Percentiles rank a stretch among this genome's conserved stretches.
Conservation (phyloP, 1,284 basidiomycete genomes). For the Irpex rosettiformis region DNA sequence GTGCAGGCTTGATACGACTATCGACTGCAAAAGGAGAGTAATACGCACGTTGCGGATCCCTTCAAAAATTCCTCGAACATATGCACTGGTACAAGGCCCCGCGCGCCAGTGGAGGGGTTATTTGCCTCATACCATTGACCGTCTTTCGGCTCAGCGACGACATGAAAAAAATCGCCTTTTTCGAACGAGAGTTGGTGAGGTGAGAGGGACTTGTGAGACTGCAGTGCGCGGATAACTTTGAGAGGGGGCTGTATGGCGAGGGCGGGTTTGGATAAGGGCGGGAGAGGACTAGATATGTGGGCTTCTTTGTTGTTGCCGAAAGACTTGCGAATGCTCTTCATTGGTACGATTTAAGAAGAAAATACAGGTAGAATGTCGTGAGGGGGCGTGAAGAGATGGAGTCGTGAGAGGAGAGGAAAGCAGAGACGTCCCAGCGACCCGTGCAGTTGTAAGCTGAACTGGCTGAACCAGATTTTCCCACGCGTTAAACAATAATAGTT, state of each 20-base stretch:
- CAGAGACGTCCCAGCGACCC: slow-evolving; percentile 3
- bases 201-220: slow-evolving; percentile 65
- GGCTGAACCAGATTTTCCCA: not conserved
- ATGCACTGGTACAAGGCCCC: slow-evolving; percentile 85
- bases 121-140: slow-evolving; percentile 81
- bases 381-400: slow-evolving; percentile 26
- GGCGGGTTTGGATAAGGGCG: slow-evolving; percentile 60
- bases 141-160: slow-evolving; percentile 66
- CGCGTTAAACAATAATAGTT: slow-evolving; percentile 3
- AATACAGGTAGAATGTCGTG: slow-evolving; percentile 28
- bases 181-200: slow-evolving; percentile 90
- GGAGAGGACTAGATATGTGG: slow-evolving; percentile 68
- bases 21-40: not conserved
- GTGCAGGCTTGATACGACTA: not conserved
- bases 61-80: slow-evolving; percentile 90
- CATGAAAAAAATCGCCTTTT: slow-evolving; percentile 98
- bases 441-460: slow-evolving; percentile 8
- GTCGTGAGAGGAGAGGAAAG: slow-evolving; percentile 10
- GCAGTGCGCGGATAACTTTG: slow-evolving; percentile 90
- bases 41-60: slow-evolving; percentile 57
- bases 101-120: slow-evolving; percentile 88
- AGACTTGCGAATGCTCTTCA: slow-evolving; percentile 88
- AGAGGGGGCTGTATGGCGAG: slow-evolving; percentile 81
- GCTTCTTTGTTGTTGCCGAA: slow-evolving; percentile 65
- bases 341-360: slow-evolving; percentile 32